These are phyloP conservation scores for Prunus armeniaca DNA, from an alignment of 306 rosid genomes.

Conservation along the genomic window DNA sequence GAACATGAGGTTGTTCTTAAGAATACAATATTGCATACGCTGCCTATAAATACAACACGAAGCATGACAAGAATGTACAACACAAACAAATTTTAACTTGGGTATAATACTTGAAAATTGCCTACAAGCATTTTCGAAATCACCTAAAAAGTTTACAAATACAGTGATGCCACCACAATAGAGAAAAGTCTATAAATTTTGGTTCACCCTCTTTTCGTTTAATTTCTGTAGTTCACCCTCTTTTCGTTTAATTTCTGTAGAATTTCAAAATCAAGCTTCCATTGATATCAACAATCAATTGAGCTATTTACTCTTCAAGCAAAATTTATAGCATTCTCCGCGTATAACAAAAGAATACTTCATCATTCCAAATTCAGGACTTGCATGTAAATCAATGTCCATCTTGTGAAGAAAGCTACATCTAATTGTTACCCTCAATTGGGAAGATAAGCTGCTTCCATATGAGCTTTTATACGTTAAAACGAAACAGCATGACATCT, in stretches of 20 bases:
- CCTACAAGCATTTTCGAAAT: not conserved
- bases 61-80: not conserved
- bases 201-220: not conserved
- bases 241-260: not conserved
- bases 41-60: not conserved
- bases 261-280: constrained; percentile 1
- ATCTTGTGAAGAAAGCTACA: constrained; percentile 3
- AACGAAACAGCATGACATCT: constrained; percentile 94
- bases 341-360: constrained; percentile 30
- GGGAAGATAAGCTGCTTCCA: not conserved
- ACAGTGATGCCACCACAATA: not conserved
- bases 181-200: not conserved
- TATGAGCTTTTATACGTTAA: constrained; percentile 58
- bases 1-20: not conserved
- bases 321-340: constrained; percentile 1
- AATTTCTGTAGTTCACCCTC: not conserved
- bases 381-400: not conserved
- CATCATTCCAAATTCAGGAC: not conserved
- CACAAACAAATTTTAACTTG: not conserved
- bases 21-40: not conserved
- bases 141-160: not conserved
- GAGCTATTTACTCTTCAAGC: constrained; percentile 25
- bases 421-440: constrained; percentile 12
- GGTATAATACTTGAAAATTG: not conserved
- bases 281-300: constrained; percentile 5